Evolutionary conservation across 768 basidiomycete genomes (phyloP).

Genomic region (Suillus clintonianus): DNA sequence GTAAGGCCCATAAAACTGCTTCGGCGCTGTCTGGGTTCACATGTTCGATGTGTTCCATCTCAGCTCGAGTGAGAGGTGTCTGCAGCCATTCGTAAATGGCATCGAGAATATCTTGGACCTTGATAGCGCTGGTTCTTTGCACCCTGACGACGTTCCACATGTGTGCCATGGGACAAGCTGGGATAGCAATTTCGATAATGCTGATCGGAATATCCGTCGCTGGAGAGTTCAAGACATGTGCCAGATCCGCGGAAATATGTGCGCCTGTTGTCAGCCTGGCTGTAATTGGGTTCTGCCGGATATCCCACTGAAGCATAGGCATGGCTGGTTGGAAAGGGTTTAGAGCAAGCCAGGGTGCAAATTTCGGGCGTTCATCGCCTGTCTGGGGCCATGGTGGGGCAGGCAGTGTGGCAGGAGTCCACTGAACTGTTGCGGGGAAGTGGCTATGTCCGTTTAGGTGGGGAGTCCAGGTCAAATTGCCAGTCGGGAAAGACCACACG

Average conservation of each 20-base stretch:
- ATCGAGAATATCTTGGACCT: constrained; percentile 48
- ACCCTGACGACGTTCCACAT: constrained; percentile 34
- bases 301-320: constrained; percentile 38
- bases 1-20: constrained; percentile 28
- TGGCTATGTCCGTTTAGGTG: constrained; percentile 17
- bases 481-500: constrained; percentile 25
- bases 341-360: constrained; percentile 30
- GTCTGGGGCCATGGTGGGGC: constrained; percentile 21
- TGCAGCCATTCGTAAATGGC: constrained; percentile 53
- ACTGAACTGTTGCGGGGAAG: constrained; percentile 10
- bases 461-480: constrained; percentile 28
- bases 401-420: constrained; percentile 30
- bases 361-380: constrained; percentile 19
- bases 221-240: constrained; percentile 22
- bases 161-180: constrained; percentile 21
- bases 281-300: constrained; percentile 33
- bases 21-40: constrained; percentile 20
- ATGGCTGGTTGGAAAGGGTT: constrained; percentile 32
- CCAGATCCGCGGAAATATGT: constrained; percentile 23
- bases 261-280: constrained; percentile 33
- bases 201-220: constrained; percentile 22
- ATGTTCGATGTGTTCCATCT: constrained; percentile 24
- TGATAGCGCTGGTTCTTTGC: constrained; percentile 39
- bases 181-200: constrained; percentile 26
- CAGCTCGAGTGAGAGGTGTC: constrained; percentile 36